Percentiles rank a stretch among this genome's conserved stretches.
These are phyloP conservation scores for Kwoniella dendrophila DNA, from an alignment of 768 basidiomycete genomes.

Conservation along the genomic window DNA sequence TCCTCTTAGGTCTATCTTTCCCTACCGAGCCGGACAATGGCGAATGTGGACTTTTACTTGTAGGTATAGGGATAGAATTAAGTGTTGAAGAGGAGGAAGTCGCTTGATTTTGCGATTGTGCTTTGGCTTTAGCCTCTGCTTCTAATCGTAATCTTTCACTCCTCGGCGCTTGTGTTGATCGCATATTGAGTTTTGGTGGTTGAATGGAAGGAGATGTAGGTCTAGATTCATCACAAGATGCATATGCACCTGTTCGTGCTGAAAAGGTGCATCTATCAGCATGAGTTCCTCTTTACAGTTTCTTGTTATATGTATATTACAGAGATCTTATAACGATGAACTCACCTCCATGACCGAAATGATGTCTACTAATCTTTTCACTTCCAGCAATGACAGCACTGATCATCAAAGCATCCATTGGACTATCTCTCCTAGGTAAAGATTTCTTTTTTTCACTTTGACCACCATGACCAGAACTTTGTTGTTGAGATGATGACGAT, in stretches of 20 bases:
- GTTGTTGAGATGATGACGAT: neutral
- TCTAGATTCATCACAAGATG: constrained; percentile 50
- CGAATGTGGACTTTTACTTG: constrained; percentile 3
- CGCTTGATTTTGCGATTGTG: constrained; percentile 2
- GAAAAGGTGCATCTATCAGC: constrained; percentile 6
- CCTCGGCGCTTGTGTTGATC: constrained; percentile 47
- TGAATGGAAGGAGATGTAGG: constrained; percentile 30
- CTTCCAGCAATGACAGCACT: constrained; percentile 52
- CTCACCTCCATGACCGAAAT: constrained; percentile 53
- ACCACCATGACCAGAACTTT: neutral
- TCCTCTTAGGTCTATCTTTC: constrained; percentile 29
- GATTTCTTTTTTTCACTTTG: constrained; percentile 23
- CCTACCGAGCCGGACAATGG: constrained; percentile 18
- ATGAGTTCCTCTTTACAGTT: neutral
- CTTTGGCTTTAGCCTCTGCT: constrained; percentile 23
- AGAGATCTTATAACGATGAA: constrained; percentile 4
- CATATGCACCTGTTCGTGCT: constrained; percentile 51
- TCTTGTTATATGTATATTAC: neutral
- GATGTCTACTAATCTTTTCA: constrained; percentile 51
- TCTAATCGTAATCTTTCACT: constrained; percentile 41
- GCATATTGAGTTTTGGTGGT: constrained; percentile 31
- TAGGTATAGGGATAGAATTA: constrained; percentile 7
- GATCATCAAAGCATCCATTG: constrained; percentile 52
- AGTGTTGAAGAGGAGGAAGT: neutral
- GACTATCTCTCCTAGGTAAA: constrained; percentile 43